Conservation (phyloP, 176 grass and related monocot genomes). For the Musa acuminata region DNA sequence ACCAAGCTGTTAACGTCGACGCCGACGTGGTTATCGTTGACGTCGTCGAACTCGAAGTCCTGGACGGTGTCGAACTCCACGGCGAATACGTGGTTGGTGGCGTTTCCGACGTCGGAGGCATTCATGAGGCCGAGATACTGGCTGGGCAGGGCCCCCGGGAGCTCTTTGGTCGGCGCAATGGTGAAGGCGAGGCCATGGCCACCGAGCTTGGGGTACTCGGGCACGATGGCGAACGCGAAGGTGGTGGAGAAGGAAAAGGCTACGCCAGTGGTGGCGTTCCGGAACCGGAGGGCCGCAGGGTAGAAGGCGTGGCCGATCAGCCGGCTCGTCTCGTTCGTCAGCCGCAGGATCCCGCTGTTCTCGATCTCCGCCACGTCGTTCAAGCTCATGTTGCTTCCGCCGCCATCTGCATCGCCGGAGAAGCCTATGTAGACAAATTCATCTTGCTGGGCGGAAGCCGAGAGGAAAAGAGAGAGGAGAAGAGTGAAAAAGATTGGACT, state of each 20-base stretch:
- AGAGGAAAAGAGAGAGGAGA: no score
- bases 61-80: background rate
- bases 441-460: no score
- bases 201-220: conserved; percentile 35
- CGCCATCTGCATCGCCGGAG: no score
- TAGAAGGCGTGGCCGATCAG: conserved; percentile 46
- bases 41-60: conserved; percentile 34
- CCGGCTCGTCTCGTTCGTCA: conserved; percentile 50
- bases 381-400: no score
- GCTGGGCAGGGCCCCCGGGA: conserved; percentile 39
- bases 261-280: background rate
- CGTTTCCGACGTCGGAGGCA: conserved; percentile 31
- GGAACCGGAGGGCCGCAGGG: conserved; percentile 26
- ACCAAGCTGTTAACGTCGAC: conserved; percentile 9
- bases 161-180: conserved; percentile 32
- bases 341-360: background rate
- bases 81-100: conserved; percentile 29
- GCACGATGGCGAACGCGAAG: conserved; percentile 51
- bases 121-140: conserved; percentile 51
- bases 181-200: conserved; percentile 52
- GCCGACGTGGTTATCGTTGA: conserved; percentile 8
- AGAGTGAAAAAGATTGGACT: no score
- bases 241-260: conserved; percentile 35
- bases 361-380: no score
- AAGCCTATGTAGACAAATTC: no score